Percentiles rank a stretch among this genome's conserved stretches.
Evolutionary conservation across 495 filamentous ascomycete genomes (phyloP).

Genomic region (Penicillium nucicola): DNA sequence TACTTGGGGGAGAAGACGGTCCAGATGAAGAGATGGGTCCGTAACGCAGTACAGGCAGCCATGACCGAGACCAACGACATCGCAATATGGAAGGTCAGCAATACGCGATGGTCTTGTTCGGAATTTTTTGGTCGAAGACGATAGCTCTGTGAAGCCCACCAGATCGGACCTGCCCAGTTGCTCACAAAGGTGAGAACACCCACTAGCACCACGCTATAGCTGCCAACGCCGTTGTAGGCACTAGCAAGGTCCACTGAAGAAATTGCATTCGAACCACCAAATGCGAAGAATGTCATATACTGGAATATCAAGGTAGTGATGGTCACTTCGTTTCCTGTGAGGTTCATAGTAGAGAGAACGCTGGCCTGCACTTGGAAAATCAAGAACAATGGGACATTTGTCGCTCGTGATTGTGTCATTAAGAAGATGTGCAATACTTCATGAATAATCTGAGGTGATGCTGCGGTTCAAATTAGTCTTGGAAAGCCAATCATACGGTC

Average conservation of each 20-base stretch:
- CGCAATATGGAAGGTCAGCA: constrained; percentile 66
- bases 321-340: constrained; percentile 54
- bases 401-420: constrained; percentile 77
- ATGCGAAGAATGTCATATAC: constrained; percentile 81
- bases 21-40: constrained; percentile 97
- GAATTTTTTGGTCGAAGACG: constrained; percentile 46
- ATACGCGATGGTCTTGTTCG: constrained; percentile 44
- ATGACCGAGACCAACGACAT: constrained; percentile 67
- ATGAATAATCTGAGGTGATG: constrained; percentile 43
- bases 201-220: constrained; percentile 64
- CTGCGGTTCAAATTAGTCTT: constrained; percentile 13
- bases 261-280: constrained; percentile 88
- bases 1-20: constrained; percentile 98
- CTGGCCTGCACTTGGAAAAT: constrained; percentile 60
- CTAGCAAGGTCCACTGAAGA: constrained; percentile 80
- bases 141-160: constrained; percentile 67
- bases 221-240: constrained; percentile 77
- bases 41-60: constrained; percentile 77
- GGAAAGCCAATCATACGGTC: neutral
- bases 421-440: constrained; percentile 73
- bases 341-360: constrained; percentile 45
- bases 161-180: constrained; percentile 92
- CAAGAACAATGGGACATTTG: constrained; percentile 81
- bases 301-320: constrained; percentile 66
- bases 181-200: constrained; percentile 77